Conservation (phyloP, 768 basidiomycete species). For the Harrya chromipes region DNA sequence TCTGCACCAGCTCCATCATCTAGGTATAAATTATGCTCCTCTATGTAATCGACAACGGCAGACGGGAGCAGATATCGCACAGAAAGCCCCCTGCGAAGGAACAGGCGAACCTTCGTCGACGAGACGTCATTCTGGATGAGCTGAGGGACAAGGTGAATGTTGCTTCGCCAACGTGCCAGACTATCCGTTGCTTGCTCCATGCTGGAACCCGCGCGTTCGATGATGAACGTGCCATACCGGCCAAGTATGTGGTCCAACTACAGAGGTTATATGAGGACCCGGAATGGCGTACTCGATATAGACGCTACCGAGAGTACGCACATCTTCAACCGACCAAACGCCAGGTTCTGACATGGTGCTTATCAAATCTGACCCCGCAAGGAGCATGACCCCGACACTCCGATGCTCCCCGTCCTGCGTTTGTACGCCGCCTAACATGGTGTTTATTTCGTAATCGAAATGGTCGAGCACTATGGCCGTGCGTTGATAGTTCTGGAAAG, state of each 20-base stretch:
- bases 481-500: constrained; percentile 89
- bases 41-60: constrained; percentile 92
- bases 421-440: constrained; percentile 71
- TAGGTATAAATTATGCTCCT: constrained; percentile 72
- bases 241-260: constrained; percentile 97
- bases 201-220: constrained; percentile 92
- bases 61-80: constrained; percentile 89
- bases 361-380: constrained; percentile 98
- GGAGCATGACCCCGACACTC: constrained; percentile 82
- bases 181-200: constrained; percentile 79
- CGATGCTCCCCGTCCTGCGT: constrained; percentile 73
- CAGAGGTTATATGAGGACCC: constrained; percentile 8
- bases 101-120: constrained; percentile 86
- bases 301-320: constrained; percentile 41
- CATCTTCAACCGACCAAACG: constrained; percentile 94
- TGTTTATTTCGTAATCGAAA: constrained; percentile 94
- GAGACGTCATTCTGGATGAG: constrained; percentile 97
- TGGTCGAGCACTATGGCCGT: constrained; percentile 98
- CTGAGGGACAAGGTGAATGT: constrained; percentile 90
- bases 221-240: constrained; percentile 89
- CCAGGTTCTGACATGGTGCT: constrained; percentile 98
- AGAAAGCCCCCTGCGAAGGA: constrained; percentile 75
- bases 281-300: constrained; percentile 9
- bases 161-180: constrained; percentile 73
- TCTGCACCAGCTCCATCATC: constrained; percentile 48